Evolutionary conservation across 768 basidiomycete genomes (phyloP).

Genomic region (Mycena vitilis): DNA sequence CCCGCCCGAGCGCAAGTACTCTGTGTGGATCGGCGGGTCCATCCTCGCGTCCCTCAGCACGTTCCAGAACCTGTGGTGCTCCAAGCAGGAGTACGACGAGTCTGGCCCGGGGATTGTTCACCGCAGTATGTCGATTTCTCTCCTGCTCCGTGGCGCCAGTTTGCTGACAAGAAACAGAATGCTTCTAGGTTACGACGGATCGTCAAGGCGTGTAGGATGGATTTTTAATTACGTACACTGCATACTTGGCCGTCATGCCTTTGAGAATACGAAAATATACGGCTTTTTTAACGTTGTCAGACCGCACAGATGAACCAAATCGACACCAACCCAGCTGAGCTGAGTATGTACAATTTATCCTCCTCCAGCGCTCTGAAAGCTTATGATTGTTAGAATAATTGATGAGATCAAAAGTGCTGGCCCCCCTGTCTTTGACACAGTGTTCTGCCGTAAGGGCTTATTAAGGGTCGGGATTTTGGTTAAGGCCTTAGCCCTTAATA

Average conservation of each 20-base stretch:
- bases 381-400: no score
- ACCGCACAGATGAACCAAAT: no score
- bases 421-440: no score
- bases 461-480: no score
- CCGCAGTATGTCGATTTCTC: slow-evolving; percentile 53
- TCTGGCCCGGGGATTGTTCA: slow-evolving; percentile 83
- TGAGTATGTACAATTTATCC: no score
- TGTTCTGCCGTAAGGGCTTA: no score
- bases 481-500: no score
- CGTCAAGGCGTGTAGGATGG: not conserved
- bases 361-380: no score
- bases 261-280: not conserved
- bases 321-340: no score
- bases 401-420: no score
- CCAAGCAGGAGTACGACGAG: slow-evolving; percentile 94
- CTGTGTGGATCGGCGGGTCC: slow-evolving; percentile 93
- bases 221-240: not conserved
- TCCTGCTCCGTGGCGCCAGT: no score
- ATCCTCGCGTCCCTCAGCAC: slow-evolving; percentile 91
- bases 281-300: not conserved
- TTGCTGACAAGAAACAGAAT: slow-evolving; percentile 4
- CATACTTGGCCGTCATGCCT: not conserved
- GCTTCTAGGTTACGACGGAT: slow-evolving; percentile 20
- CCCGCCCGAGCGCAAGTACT: slow-evolving; percentile 94
- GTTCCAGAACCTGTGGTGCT: slow-evolving; percentile 97